Percentiles rank a stretch among this genome's conserved stretches.
These are phyloP conservation scores for Penicillium robsamsonii DNA, from an alignment of 495 filamentous ascomycete genomes.

Conservation along the genomic window DNA sequence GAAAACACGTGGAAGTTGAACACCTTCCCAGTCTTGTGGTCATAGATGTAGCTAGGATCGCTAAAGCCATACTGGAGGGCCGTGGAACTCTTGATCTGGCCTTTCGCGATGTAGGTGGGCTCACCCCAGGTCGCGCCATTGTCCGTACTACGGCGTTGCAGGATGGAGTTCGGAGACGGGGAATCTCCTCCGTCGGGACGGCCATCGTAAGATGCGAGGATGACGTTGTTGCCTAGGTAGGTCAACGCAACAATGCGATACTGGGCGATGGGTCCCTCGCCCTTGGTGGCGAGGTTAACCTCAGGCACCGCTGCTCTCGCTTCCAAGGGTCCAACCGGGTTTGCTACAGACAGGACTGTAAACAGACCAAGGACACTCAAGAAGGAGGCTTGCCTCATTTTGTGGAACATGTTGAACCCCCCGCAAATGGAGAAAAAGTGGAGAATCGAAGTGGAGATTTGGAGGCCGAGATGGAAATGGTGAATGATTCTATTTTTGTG, in stretches of 20 bases:
- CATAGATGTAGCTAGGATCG: neutral
- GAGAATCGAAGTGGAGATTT: no score
- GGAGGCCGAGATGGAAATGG: no score
- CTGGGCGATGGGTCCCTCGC: neutral
- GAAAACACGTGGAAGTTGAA: slow-evolving; percentile 2
- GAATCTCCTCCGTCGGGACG: neutral
- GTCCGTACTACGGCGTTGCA: neutral
- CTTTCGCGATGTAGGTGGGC: neutral
- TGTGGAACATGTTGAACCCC: no score
- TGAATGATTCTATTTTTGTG: no score
- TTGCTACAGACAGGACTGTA: no score
- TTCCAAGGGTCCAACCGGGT: no score
- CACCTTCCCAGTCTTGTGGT: neutral
- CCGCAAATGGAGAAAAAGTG: no score
- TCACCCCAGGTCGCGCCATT: neutral
- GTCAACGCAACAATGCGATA: neutral
- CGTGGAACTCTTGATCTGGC: neutral
- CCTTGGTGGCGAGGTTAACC: no score
- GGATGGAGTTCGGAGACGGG: neutral
- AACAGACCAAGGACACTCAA: no score
- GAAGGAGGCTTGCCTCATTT: no score
- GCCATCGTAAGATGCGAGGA: neutral
- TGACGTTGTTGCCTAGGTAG: neutral
- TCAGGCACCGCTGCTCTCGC: no score
- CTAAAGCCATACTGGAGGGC: neutral